phyloP scores from a whole-genome alignment of 2,329 filamentous ascomycete genomes.

The Nothomitra cinnamomea region DNA sequence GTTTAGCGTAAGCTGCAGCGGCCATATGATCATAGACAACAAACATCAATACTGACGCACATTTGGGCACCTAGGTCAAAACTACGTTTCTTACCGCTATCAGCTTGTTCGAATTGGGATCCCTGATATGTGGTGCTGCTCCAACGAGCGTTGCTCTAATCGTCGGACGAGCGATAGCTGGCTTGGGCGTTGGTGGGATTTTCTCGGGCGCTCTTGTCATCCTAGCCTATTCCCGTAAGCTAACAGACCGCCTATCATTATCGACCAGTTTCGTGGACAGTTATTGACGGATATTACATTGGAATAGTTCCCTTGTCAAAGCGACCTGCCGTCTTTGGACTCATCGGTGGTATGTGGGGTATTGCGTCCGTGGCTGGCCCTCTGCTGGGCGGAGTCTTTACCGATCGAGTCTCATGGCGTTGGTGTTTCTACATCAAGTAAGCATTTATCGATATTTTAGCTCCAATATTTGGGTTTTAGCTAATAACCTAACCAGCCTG shows the following conservation, averaged over 20 bases:
- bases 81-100: constrained; percentile 20
- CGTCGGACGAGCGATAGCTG: constrained; percentile 23
- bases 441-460: neutral
- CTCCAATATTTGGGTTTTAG: neutral
- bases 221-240: constrained; percentile 10
- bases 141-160: constrained; percentile 20
- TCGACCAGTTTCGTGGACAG: constrained; percentile 7
- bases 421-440: constrained; percentile 13
- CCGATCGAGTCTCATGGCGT: constrained; percentile 9
- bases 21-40: neutral
- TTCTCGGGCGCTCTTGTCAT: constrained; percentile 17
- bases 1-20: constrained; percentile 9
- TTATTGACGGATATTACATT: neutral
- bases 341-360: constrained; percentile 7
- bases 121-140: constrained; percentile 24
- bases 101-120: constrained; percentile 26
- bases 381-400: constrained; percentile 13
- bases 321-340: constrained; percentile 6
- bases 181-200: constrained; percentile 21
- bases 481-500: neutral
- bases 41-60: neutral
- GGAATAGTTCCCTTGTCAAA: constrained; percentile 7
- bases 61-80: constrained; percentile 11
- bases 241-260: constrained; percentile 2
- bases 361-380: constrained; percentile 12